These are phyloP conservation scores for Anisodus tanguticus DNA, from an alignment of 257 asterid genomes.

Conservation along the genomic window DNA sequence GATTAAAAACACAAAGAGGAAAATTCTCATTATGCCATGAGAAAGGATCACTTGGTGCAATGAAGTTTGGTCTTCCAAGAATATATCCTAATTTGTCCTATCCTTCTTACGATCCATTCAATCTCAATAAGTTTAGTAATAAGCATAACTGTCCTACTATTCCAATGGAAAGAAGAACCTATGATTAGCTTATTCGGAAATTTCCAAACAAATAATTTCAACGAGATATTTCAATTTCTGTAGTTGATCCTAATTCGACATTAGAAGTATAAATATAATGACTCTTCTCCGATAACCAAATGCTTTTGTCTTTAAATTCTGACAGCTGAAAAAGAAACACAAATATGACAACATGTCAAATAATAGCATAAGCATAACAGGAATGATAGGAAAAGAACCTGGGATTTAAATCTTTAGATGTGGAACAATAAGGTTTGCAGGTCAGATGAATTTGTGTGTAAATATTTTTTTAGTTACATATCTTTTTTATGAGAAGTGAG, in stretches of 20 bases:
- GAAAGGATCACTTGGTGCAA: no score
- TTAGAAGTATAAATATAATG: not conserved
- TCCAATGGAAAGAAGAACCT: not conserved
- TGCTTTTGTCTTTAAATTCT: not conserved
- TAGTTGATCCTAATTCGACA: not conserved
- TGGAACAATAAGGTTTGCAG: not conserved
- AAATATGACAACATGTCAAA: not conserved
- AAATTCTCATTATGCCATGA: no score
- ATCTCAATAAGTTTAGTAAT: not conserved
- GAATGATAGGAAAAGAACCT: constrained; percentile 14
- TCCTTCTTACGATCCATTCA: not conserved
- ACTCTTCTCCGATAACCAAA: not conserved
- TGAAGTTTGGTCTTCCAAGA: not conserved
- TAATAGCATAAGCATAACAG: not conserved
- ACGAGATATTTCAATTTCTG: no score
- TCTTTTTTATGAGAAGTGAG: not conserved
- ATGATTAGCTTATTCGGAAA: not conserved
- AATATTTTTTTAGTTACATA: not conserved
- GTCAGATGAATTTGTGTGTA: not conserved
- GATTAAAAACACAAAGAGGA: no score
- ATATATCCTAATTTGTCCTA: not conserved
- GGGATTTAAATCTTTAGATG: constrained; percentile 14
- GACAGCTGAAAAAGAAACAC: not conserved
- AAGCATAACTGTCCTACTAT: not conserved
- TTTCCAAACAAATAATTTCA: not conserved